Base-by-base conservation (phyloP, 1,284 basidiomycete genomes). In the Fomitopsis schrenkii region DNA sequence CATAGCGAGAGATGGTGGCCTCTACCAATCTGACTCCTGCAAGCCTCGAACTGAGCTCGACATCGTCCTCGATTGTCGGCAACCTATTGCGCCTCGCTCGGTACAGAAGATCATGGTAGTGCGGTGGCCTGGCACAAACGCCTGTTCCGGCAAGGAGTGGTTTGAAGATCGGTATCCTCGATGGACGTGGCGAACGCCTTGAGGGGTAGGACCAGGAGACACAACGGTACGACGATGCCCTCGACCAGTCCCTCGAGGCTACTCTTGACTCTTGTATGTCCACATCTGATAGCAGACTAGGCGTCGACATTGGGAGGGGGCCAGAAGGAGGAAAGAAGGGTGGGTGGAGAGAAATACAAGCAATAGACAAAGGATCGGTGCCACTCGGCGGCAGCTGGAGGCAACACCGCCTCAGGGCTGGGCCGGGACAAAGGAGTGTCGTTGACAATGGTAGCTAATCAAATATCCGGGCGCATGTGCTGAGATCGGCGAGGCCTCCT, bases 171-270 rank as follows among this genome's bases (percentile, higher is more conserved):
- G 59, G 59, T 35, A 36, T 44, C 14, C 58, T 45, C 35, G 45
- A 50, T 10, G 38, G 54, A 6, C 42, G 59, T 19, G 40, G 59
- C 22, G 44, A 9, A 19, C 44, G 38, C 17, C 35, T 64, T 56
- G 64, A 59, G 52, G 64, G 66, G 60, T 69, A 71, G 1, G 69
- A 59, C 72, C 72, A 72, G 9, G 68, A 66, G 54, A 71, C 66
- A 35, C 66, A 61, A 30, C 61, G 61, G 42, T 67, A 70, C 45
- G 68, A 68, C 42, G 68, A 68, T 45, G 64, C 63, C 63, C 63
- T 67, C 70, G 68, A 70, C 70, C 65, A 70, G 46, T 70, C 68
- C 28, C 55, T 58, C 48, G 60, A 55, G 17, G 70, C 60, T 22
- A 67, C 53, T 45, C 64, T 63, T 68, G 71, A 69, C 46, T 67